Evolutionary conservation across 345 rosid genomes (phyloP), one percentile per base, ranked within the genome.

Genomic region (Acer yangbiense): DNA sequence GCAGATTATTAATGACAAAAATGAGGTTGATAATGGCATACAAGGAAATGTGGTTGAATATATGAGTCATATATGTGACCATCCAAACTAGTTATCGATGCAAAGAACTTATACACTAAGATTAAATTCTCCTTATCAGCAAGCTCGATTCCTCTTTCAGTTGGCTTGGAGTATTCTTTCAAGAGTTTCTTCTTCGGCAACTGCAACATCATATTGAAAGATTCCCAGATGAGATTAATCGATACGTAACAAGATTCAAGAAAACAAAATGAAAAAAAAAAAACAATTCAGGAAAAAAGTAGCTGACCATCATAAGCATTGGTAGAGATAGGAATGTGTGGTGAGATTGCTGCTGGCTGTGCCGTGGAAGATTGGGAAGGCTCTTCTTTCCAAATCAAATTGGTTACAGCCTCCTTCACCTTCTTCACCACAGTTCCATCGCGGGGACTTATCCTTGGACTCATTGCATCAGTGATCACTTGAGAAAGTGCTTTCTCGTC

Each of bases 401-500:
- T 87, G 71, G 83, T 70, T 29, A 85, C 93, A 67, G 83, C 91
- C 27, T 58, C 88, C 73, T 77, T 87, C 67, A 90, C 83, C 73
- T 83, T 86, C 57, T 80, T 82, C 23, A 94, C 86, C 27, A 87
- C 83, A 23, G 81, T 74, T 7, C 25, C 80, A 69, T 89, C 86
- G 0, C 82, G 75, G 52, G 86, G 75, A 74, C 69, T 66, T 81
- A 77, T 88, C 48, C 85, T 87, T 7, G 97, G 97, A 76, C 91
- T 87, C 11, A 89, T 87, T 73, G 85, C 91, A 25, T 91, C 75
- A 3, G 92, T 71, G 78, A 91, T 90, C 58, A 80, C 90, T 72
- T 80, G 81, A 77, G 94, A 92, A 72, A 90, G 90, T 29, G 87
- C 96, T 82, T 54, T 92, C 74, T 92, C 94, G 20, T 94, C 96